A percentile compares a stretch with the other conserved stretches of the same genome.
phyloP scores from a whole-genome alignment of 2,329 filamentous ascomycete species.

The Hypoxylon rubiginosum region DNA sequence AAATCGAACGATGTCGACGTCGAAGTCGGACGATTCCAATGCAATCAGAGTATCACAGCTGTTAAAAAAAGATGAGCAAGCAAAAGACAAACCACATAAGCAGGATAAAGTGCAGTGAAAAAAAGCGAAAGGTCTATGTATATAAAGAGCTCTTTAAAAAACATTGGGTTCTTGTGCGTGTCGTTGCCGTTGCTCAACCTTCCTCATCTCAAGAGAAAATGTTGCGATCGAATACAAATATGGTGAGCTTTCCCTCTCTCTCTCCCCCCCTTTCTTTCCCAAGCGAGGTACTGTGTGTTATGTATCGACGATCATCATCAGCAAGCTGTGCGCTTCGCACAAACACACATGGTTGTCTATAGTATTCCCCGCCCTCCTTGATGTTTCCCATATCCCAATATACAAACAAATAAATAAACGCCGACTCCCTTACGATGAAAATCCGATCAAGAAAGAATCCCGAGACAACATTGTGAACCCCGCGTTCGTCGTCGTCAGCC shows the following conservation, averaged over 20 bases:
- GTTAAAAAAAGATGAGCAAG: neutral
- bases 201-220: conserved; percentile 23
- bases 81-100: conserved; percentile 2
- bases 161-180: conserved; percentile 4
- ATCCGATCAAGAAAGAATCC: conserved; percentile 4
- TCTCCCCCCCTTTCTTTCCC: too few relatives aligned
- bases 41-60: conserved; percentile 32
- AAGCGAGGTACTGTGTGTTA: too few relatives aligned
- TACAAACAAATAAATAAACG: conserved; percentile 32
- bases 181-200: neutral
- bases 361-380: too few relatives aligned
- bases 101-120: too few relatives aligned
- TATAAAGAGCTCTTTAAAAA: conserved; percentile 23
- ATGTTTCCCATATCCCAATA: conserved; percentile 3
- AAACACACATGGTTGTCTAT: too few relatives aligned
- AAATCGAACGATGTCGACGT: conserved; percentile 20
- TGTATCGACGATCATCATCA: too few relatives aligned
- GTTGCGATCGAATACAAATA: conserved; percentile 14
- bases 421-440: conserved; percentile 23
- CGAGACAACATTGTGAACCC: conserved; percentile 25
- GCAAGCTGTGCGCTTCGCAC: too few relatives aligned
- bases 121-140: conserved; percentile 33
- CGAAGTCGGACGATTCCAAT: conserved; percentile 33
- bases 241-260: neutral
- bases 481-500: conserved; percentile 22